Evolutionary conservation across 345 rosid genomes (phyloP).

Genomic region (Citrus trifoliata): DNA sequence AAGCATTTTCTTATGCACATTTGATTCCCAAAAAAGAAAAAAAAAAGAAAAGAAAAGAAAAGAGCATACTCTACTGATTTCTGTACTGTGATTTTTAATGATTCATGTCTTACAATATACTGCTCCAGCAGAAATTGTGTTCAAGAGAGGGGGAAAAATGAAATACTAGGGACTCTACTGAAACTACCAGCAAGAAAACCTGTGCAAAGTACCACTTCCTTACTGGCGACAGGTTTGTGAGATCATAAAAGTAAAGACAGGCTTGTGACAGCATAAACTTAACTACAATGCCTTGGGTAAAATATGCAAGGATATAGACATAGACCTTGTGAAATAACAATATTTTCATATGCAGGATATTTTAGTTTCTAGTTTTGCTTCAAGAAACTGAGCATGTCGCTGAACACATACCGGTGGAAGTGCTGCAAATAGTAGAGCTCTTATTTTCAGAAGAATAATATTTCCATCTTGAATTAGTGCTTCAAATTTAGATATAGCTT

Average conservation of each 20-base stretch:
- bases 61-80: not conserved
- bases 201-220: not conserved
- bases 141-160: no score
- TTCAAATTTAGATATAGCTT: slow-evolving; percentile 65
- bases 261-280: not conserved
- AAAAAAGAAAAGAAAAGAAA: not conserved
- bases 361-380: not conserved
- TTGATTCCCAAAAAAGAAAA: not conserved
- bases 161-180: no score
- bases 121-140: no score
- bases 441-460: slow-evolving; percentile 73
- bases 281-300: not conserved
- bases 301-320: not conserved
- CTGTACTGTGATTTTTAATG: not conserved
- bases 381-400: not conserved
- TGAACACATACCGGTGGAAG: slow-evolving; percentile 63
- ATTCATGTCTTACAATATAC: no score
- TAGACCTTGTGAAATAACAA: not conserved
- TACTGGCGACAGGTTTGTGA: not conserved
- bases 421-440: slow-evolving; percentile 80
- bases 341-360: not conserved
- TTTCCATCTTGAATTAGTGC: slow-evolving; percentile 74
- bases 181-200: no score
- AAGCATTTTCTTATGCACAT: not conserved
- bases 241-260: not conserved